Base-by-base conservation (phyloP, 371 early-diverging fungal species). In the Mortierella sp. region DNA sequence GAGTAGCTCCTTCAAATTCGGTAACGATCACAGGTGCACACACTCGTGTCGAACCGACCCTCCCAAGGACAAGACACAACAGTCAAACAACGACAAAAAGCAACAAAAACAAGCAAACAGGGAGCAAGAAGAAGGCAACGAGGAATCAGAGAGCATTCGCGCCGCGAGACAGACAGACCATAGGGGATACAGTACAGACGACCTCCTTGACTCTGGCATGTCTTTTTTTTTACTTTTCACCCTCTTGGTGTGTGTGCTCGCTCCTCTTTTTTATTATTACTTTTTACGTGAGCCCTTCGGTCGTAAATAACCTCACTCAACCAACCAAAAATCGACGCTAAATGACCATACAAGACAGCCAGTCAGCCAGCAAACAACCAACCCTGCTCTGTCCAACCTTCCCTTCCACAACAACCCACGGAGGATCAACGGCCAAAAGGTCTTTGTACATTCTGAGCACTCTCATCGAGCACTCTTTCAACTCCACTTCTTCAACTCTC, bases 401-500 rank as follows among this genome's bases (percentile, higher is more conserved):
- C 9, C 34, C 2, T 31, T 16, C 34, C 2, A 29, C 13, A 13
- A 55, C 29, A 34, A 34, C 8, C 19, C 9, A 58, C 22, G 47
- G 14, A 58, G 58, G 34, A 58, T 58, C 58, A 58, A 58, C 58
- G 58, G 58, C 64, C 64, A 64, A 41, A 64, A 64, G 26, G 41
- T 24, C n/a, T 40, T 16, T 64, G 39, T 64, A n/a, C 19, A 34
- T 34, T 10, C 14, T 19, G 58, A 58, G 58, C 58, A 58, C 34
- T 34, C 16, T 31, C 9, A 34, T 14, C 29, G 24, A 4, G 58
- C 58, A 5, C 19, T 64, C 9, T 64, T 64, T 39, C 22, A n/a
- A 24, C 41, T 40, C 41, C 26, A 22, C 4, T 40, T n/a, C n/a
- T n/a, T n/a, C n/a, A n/a, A n/a, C n/a, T n/a, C n/a, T n/a, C n/a